Conservation (phyloP, 2,329 filamentous ascomycete genomes). For the Lachnellula occidentalis region DNA sequence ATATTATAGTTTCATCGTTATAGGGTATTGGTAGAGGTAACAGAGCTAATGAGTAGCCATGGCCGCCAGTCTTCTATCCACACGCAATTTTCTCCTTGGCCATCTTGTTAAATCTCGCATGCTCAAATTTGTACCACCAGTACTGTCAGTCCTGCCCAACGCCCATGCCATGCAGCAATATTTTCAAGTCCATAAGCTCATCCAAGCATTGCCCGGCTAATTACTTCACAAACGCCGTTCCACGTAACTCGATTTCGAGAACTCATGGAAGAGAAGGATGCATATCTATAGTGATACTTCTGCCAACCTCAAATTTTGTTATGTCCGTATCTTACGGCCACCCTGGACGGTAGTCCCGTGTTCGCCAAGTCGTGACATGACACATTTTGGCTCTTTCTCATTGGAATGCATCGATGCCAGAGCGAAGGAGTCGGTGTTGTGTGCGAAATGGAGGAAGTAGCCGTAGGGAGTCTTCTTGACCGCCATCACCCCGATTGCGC, state of each 20-base stretch:
- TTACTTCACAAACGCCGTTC: not conserved
- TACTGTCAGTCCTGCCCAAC: not conserved
- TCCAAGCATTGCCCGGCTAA: not conserved
- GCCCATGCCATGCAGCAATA: not conserved
- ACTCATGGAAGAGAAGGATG: not conserved
- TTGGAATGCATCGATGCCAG: conserved; percentile 81
- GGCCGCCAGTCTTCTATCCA: not conserved
- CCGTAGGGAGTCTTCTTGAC: conserved; percentile 78
- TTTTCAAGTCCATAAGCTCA: not conserved
- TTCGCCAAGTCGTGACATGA: conserved; percentile 68
- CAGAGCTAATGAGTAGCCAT: not conserved
- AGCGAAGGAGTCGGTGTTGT: conserved; percentile 89
- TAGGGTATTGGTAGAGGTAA: not conserved
- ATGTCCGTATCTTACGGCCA: conserved; percentile 27
- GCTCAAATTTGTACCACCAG: not conserved
- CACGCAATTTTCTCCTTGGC: not conserved
- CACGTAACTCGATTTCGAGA: not conserved
- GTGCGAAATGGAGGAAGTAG: conserved; percentile 84
- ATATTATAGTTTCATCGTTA: not conserved
- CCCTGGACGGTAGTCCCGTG: conserved; percentile 28
- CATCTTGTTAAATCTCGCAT: not conserved
- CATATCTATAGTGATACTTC: not conserved
- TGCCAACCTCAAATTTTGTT: conserved; percentile 10
- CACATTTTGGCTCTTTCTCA: conserved; percentile 68
- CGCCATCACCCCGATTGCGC: conserved; percentile 83